phyloP scores from a whole-genome alignment of 805 yeast genomes.

The Yarrowia divulgata region DNA sequence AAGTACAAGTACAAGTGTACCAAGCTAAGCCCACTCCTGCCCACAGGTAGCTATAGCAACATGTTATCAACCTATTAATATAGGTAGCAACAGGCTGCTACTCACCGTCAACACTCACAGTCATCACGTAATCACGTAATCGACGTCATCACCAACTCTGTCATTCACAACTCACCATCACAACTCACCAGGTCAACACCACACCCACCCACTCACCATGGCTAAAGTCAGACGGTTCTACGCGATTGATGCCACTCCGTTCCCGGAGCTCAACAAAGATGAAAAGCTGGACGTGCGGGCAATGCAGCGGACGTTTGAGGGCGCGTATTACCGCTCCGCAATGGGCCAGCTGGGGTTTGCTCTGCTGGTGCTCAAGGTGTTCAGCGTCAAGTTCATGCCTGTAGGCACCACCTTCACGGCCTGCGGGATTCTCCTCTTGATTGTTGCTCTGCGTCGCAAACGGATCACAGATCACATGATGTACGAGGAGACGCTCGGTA shows the following conservation, averaged over 20 bases:
- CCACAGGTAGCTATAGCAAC: no score
- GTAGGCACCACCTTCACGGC: conserved; percentile 70
- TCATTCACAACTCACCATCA: no score
- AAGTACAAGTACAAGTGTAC: no score
- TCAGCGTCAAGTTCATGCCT: conserved; percentile 67
- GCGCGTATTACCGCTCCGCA: conserved; percentile 79
- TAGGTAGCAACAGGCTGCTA: no score
- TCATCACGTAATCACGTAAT: no score
- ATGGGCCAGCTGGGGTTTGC: conserved; percentile 72
- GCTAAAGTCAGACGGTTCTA: not conserved
- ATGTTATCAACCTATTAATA: no score
- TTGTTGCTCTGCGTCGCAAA: conserved; percentile 48
- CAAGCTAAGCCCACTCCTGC: no score
- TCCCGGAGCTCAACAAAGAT: conserved; percentile 26
- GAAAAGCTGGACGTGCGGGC: conserved; percentile 38
- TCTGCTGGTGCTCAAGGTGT: conserved; percentile 67
- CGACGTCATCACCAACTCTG: no score
- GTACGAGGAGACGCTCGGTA: conserved; percentile 29
- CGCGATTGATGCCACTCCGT: conserved; percentile 10
- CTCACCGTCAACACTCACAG: no score
- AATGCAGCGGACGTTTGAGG: conserved; percentile 78
- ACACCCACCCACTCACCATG: not conserved
- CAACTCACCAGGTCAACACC: no score
- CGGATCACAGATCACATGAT: conserved; percentile 30
- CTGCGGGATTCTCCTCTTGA: conserved; percentile 60